Evolutionary conservation across 805 yeast genomes (phyloP).

Genomic region (Lipomyces sp.): DNA sequence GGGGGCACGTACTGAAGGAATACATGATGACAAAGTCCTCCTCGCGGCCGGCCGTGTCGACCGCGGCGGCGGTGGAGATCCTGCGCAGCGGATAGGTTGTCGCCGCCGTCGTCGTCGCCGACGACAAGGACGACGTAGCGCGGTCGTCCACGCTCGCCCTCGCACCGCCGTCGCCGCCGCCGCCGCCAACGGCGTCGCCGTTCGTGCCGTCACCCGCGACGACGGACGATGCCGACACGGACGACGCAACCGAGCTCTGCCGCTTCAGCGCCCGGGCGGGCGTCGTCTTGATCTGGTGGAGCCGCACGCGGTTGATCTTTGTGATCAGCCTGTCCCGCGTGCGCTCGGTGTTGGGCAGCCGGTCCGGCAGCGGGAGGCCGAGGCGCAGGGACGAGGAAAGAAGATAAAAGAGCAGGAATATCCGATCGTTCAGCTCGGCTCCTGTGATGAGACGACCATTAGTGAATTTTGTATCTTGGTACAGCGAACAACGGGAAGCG

Average conservation of each 20-base stretch:
- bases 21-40: slow-evolving; percentile 75
- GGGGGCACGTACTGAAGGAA: slow-evolving; percentile 47
- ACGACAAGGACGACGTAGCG: no score
- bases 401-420: slow-evolving; percentile 73
- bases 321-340: slow-evolving; percentile 66
- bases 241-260: background rate
- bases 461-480: slow-evolving; percentile 25
- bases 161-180: no score
- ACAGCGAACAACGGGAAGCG: no score
- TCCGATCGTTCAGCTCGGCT: slow-evolving; percentile 64
- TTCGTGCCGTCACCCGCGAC: no score
- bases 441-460: slow-evolving; percentile 45
- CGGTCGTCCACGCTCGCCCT: no score
- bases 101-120: no score
- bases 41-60: slow-evolving; percentile 48
- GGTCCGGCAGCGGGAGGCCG: slow-evolving; percentile 73
- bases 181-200: no score
- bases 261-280: background rate
- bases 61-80: no score
- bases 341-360: slow-evolving; percentile 73
- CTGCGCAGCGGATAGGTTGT: no score
- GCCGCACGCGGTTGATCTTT: slow-evolving; percentile 59
- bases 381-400: slow-evolving; percentile 69
- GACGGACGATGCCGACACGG: background rate
- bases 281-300: slow-evolving; percentile 19